A percentile compares a stretch with the other conserved stretches of the same genome.
phyloP scores from a whole-genome alignment of 495 filamentous ascomycete genomes.

The Daldinia grandis region DNA sequence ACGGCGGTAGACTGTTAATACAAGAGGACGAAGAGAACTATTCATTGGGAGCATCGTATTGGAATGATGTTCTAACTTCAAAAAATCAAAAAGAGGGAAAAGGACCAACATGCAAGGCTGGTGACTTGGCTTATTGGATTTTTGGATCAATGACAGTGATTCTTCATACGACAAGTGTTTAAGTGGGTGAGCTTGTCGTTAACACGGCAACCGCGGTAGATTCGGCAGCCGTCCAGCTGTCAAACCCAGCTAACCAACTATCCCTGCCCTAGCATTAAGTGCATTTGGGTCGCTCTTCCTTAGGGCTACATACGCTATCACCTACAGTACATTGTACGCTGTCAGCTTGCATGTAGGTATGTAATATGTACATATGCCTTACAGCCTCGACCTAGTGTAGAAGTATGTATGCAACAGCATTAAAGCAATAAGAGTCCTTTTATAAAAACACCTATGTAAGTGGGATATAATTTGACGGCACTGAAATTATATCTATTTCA shows the following conservation, averaged over 20 bases:
- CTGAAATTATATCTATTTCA: neutral
- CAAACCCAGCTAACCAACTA: neutral
- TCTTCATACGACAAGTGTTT: slow-evolving; percentile 27
- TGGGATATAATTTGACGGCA: neutral
- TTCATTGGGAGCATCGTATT: slow-evolving; percentile 28
- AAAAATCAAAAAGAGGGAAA: slow-evolving; percentile 4
- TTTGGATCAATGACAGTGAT: slow-evolving; percentile 14
- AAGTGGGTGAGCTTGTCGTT: slow-evolving; percentile 34
- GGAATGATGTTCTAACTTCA: slow-evolving; percentile 25
- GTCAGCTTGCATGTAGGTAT: neutral
- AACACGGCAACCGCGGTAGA: slow-evolving; percentile 36
- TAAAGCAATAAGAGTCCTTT: neutral
- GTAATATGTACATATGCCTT: too few species aligned
- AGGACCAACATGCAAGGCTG: neutral
- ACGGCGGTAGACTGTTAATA: slow-evolving; percentile 45
- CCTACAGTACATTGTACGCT: too few species aligned
- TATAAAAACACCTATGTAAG: neutral
- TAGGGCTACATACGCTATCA: neutral
- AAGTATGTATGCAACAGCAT: neutral
- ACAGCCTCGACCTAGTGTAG: too few species aligned
- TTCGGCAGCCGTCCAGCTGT: neutral
- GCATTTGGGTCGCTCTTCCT: neutral
- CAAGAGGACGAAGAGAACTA: slow-evolving; percentile 44
- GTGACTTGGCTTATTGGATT: slow-evolving; percentile 1
- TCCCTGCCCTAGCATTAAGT: neutral